phyloP scores from a whole-genome alignment of 352 stramenopile species.

The Phytopythium litorale region DNA sequence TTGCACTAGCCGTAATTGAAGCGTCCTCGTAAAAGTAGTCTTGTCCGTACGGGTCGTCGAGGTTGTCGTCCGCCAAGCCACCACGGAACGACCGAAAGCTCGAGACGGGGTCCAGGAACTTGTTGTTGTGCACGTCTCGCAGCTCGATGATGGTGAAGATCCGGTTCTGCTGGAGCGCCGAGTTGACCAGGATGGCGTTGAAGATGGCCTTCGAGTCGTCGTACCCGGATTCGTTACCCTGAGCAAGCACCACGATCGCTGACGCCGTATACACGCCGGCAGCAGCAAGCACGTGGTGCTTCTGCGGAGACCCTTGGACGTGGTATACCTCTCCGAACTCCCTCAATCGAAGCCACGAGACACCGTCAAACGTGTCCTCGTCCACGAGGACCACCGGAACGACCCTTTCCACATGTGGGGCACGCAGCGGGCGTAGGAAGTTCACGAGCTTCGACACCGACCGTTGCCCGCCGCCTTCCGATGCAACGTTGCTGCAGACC shows the following conservation, averaged over 20 bases:
- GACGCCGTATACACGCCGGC: conserved; percentile 81
- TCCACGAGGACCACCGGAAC: conserved; percentile 80
- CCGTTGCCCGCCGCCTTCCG: conserved; percentile 48
- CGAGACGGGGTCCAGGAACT: conserved; percentile 71
- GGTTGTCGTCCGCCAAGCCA: neutral
- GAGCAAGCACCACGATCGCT: conserved; percentile 74
- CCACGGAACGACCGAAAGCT: conserved; percentile 42
- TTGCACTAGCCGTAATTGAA: neutral
- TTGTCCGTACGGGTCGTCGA: conserved; percentile 10
- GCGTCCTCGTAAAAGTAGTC: conserved; percentile 14
- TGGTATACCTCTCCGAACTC: conserved; percentile 80
- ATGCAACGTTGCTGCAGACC: conserved; percentile 75
- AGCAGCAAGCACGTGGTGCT: conserved; percentile 59
- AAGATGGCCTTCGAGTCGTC: conserved; percentile 87
- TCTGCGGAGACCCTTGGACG: conserved; percentile 69
- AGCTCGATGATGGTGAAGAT: conserved; percentile 88
- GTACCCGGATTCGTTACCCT: conserved; percentile 66
- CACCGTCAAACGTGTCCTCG: conserved; percentile 50
- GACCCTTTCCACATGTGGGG: conserved; percentile 57
- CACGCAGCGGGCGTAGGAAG: conserved; percentile 70
- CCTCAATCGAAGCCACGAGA: conserved; percentile 63
- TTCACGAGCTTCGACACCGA: conserved; percentile 68
- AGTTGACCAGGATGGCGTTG: conserved; percentile 81
- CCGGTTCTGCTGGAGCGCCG: conserved; percentile 50
- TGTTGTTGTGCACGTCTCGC: conserved; percentile 81